Conservation (phyloP, 169 alveolate species). For the Plasmodium gonderi region DNA sequence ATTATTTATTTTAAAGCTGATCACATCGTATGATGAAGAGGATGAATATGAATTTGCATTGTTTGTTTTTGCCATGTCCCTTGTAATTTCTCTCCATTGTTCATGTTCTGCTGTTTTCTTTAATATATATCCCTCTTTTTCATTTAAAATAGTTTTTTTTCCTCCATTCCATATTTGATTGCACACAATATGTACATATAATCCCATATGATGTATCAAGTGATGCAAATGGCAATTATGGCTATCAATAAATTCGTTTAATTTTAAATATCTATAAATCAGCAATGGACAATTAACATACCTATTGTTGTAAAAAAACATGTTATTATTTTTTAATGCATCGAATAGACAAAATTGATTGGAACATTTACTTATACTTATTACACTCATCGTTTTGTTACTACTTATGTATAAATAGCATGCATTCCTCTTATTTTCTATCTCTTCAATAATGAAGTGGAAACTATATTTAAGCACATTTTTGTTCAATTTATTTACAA, state of each 20-base stretch:
- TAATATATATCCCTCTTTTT: neutral
- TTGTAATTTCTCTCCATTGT: neutral
- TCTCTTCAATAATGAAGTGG: slow-evolving; percentile 45
- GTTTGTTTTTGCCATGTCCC: neutral
- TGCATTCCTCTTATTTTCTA: slow-evolving; percentile 8
- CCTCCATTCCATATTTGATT: neutral
- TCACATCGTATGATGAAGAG: slow-evolving; percentile 7
- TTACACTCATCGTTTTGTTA: slow-evolving; percentile 30
- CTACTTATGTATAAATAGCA: slow-evolving; percentile 53
- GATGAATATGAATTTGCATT: neutral
- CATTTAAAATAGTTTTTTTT: neutral
- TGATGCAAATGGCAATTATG: slow-evolving; percentile 16
- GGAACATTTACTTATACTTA: slow-evolving; percentile 57
- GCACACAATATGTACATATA: slow-evolving; percentile 33
- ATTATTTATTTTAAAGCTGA: slow-evolving; percentile 27
- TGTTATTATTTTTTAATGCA: neutral
- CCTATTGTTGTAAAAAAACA: neutral
- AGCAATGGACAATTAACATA: slow-evolving; percentile 23
- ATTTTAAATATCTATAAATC: slow-evolving; percentile 46
- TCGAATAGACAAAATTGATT: slow-evolving; percentile 18
- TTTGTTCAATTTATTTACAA: slow-evolving; percentile 12
- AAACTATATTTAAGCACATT: slow-evolving; percentile 25
- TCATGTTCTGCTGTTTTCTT: neutral
- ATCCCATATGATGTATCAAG: slow-evolving; percentile 24
- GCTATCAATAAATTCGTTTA: neutral